Evolutionary conservation across 805 yeast species (phyloP), one percentile per base, ranked within the genome.

Genomic region (Metschnikowia gruessii): DNA sequence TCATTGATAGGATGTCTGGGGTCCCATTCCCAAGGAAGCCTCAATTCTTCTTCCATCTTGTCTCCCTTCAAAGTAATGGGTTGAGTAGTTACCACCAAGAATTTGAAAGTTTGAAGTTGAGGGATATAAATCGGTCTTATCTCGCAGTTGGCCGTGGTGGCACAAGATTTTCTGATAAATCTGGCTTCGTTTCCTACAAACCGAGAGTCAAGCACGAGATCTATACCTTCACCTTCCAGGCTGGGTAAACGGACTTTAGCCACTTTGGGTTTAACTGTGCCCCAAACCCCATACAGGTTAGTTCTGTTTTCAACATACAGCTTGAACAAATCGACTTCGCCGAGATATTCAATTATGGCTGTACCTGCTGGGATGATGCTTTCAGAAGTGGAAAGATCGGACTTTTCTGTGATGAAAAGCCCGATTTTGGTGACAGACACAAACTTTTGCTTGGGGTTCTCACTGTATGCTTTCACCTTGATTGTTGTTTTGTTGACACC

Each of bases 11-110:
- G 96, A 61, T 90, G 96, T 15, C 69, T 52, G 3, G 65, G 60
- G 59, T 90, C 96, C 96, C 97, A 92, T 49, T 84, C 87, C 98
- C 98, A 92, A 1, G 82, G 79, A 9, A 89, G 64, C 0, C 91
- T 76, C 17, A 92, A 65, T 59, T 91, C 97, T 33, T 82, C 79
- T 9, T 74, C 64, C 42, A 72, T 12, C 2, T 57, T 61, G 2
- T 53, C 53, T 2, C 59, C 45, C 30, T 55, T 55, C 19, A 72
- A 51, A 11, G 36, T 70, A 22, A 91, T 77, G 2, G 79, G 78
- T 40, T 70, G 75, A 1, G 74, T 63, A 0, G 96, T 79, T 24
- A 70, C 70, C 9, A 87, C 72, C 8, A 80, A 70, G 58, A 87
- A 82, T 45, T 74, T 76, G 40, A 76, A 64, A 0, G 59, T 42